Evolutionary conservation across 768 basidiomycete genomes (phyloP), one percentile per base, ranked within the genome.

Genomic region (Panellus pusillus): DNA sequence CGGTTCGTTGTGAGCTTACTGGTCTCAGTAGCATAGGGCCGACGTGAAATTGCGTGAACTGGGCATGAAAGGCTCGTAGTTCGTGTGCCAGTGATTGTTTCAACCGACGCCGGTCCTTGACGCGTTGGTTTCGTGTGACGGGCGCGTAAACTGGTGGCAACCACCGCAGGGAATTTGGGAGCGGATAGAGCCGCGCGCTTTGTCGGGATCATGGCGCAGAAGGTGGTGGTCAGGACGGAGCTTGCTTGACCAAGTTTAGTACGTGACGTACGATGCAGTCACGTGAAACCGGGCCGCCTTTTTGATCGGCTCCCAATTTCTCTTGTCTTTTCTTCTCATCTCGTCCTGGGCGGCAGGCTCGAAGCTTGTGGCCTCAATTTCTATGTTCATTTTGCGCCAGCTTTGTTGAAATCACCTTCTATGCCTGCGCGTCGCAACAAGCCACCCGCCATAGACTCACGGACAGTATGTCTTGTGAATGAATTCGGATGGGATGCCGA

Each of bases 171-270:
- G 47, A 54, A 31, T 31, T 44, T 68, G 17, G 68, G 57, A 9
- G 70, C 49, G 31, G 62, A 67, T 44, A 67, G 64, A 11, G 62
- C 60, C n/a, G 68, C 68, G 17, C 71, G 71, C 47, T 73, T 71
- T n/a, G 71, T 65, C 12, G 69, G 70, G 61, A 74, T 69, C 74
- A 73, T 74, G 44, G 17, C 19, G 32, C 41, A 51, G 42, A 20
- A n/a, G 37, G 29, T 28, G 44, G 46, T 43, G 45, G 52, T 36
- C 42, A 44, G 57, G 38, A 50, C 58, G 53, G 50, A 59, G 48
- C 57, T 54, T 44, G n/a, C n/a, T n/a, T n/a, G n/a, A n/a, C n/a
- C n/a, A n/a, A 31, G 31, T 15, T 9, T n/a, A 3, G 24, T n/a
- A 40, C 17, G 38, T 47, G 17, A 43, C 41, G 4, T 2, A 12